Base-by-base conservation (phyloP, 768 basidiomycete genomes). In the Tricholoma furcatifolium region DNA sequence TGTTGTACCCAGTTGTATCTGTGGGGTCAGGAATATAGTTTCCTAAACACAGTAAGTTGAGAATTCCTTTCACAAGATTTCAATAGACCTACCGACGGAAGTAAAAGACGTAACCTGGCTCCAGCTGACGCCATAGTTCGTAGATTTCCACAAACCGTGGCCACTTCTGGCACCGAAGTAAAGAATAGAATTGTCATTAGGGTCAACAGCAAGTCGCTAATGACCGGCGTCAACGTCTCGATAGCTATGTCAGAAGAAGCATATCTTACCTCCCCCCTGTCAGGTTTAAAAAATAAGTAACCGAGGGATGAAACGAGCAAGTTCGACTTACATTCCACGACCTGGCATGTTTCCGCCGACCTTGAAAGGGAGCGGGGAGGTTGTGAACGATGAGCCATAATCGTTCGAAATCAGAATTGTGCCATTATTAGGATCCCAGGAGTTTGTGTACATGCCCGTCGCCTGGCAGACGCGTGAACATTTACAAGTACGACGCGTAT, bases 291-390 rank as follows among this genome's bases (percentile, higher is more conserved):
- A 42, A n/a, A 51, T 61, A 43, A 34, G 45, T 15, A 30, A 9
- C 21, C 38, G 17, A n/a, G 32, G 20, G 40, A 45, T 41, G 18
- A n/a, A 54, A n/a, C 52, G 2, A 35, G n/a, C 17, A 14, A 55
- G 21, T 18, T 14, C 50, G 31, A 61, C 68, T 67, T 54, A 76
- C 77, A 84, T 78, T 61, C 83, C 85, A 62, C 84, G 81, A 45
- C 83, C 84, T 31, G 83, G 84, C 83, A 83, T 84, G 62, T 85
- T 84, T 7, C 83, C 83, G 30, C 84, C 83, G 30, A 84, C 78
- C 57, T 87, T 87, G 75, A 86, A 85, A 0, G 84, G 79, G 0
- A 87, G 66, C 6, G 64, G 58, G 6, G 81, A 77, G 2, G 74
- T 57, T 1, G 74, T 79, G 61, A 77, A 87, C 0, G 81, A 81